Percentiles rank a stretch among this genome's conserved stretches.
These are phyloP conservation scores for Ligustrum vulgare DNA, from an alignment of 257 asterid genomes.

Conservation along the genomic window DNA sequence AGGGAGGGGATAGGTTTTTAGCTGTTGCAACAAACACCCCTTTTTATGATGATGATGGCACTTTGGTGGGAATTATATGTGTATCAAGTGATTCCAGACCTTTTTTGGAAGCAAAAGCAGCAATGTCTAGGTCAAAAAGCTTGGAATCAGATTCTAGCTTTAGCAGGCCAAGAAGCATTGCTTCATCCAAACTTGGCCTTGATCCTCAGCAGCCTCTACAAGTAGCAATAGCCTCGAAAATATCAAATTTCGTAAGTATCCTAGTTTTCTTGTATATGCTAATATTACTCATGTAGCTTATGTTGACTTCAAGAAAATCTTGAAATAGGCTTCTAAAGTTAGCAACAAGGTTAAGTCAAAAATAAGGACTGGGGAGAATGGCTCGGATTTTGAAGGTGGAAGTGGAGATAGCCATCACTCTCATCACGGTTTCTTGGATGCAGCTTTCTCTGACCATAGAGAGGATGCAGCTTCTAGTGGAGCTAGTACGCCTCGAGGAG, in stretches of 20 bases:
- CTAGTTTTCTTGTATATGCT: constrained; percentile 1
- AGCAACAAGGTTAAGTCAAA: constrained; percentile 87
- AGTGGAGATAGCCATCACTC: constrained; percentile 64
- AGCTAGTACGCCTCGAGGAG: constrained; percentile 85
- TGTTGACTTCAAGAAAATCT: constrained; percentile 35
- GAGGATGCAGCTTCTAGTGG: constrained; percentile 91
- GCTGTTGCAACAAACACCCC: constrained; percentile 75
- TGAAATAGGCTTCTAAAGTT: constrained; percentile 70
- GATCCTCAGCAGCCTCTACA: constrained; percentile 89
- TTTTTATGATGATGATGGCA: constrained; percentile 75
- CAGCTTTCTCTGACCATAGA: constrained; percentile 46
- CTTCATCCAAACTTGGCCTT: constrained; percentile 63
- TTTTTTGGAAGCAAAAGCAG: constrained; percentile 50
- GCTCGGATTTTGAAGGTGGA: constrained; percentile 63
- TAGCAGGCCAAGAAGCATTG: constrained; percentile 45
- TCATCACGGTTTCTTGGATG: constrained; percentile 51
- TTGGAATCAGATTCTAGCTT: constrained; percentile 40
- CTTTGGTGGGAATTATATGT: constrained; percentile 63
- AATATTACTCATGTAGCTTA: constrained; percentile 22
- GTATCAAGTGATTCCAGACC: constrained; percentile 64
- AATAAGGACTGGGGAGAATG: constrained; percentile 58
- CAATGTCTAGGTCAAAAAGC: constrained; percentile 30
- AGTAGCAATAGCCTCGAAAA: constrained; percentile 73
- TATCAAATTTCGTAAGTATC: constrained; percentile 74
- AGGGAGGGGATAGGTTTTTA: constrained; percentile 57